phyloP scores from a whole-genome alignment of 768 basidiomycete species.

The Kwoniella sp. region DNA sequence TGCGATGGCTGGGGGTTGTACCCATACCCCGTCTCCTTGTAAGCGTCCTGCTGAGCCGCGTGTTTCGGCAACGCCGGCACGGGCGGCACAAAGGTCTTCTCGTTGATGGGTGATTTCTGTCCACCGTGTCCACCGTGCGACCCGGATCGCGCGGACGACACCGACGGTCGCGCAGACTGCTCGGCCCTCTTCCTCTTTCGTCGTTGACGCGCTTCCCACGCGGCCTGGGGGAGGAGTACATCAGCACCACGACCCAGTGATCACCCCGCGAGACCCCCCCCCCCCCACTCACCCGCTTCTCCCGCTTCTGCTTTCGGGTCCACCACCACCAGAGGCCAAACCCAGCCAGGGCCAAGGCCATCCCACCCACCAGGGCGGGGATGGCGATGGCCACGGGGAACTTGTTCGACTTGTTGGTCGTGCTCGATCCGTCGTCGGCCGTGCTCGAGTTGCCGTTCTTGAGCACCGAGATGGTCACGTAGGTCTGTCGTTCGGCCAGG shows the following conservation, averaged over 20 bases:
- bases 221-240: slow-evolving; percentile 1
- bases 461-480: slow-evolving; percentile 7
- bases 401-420: not conserved
- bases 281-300: slow-evolving; percentile 22
- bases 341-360: slow-evolving; percentile 29
- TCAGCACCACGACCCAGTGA: not conserved
- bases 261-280: not conserved
- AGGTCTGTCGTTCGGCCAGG: slow-evolving; percentile 6
- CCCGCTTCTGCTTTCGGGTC: slow-evolving; percentile 15
- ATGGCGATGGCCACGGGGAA: slow-evolving; percentile 38
- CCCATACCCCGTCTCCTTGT: slow-evolving; percentile 13
- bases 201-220: slow-evolving; percentile 15
- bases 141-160: slow-evolving; percentile 14
- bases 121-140: not conserved
- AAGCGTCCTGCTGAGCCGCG: slow-evolving; percentile 6
- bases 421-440: not conserved
- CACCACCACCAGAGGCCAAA: slow-evolving; percentile 27
- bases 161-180: slow-evolving; percentile 13
- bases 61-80: slow-evolving; percentile 20
- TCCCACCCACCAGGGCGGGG: slow-evolving; percentile 37
- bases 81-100: slow-evolving; percentile 26
- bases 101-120: slow-evolving; percentile 14
- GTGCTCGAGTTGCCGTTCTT: not conserved
- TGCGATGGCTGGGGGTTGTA: slow-evolving; percentile 20
- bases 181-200: slow-evolving; percentile 8